Base-by-base conservation (phyloP, 1,284 basidiomycete species). In the Sphaerobolus stellatus region DNA sequence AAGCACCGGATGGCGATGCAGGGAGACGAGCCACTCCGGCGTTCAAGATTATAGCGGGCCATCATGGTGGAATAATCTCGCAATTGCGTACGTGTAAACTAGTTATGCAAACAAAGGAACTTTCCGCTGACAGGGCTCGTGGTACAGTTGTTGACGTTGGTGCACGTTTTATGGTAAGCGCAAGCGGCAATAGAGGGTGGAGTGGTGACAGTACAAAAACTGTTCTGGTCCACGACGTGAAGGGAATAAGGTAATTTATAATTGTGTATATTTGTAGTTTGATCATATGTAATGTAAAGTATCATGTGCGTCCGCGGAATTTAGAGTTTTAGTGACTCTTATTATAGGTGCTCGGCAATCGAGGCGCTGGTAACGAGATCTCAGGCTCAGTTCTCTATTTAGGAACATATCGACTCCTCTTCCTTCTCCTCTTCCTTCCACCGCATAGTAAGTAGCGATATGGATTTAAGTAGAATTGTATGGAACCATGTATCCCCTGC, bases 31-130 rank as follows among this genome's bases (percentile, higher is more conserved):
- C 58, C 27, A 60, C 65, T 7, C 85, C 87, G 18, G 89, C 89
- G 59, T 98, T 98, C 79, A 94, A 94, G 71, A 97, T 98, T 59
- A 92, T 99, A 34, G 90, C 94, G 4, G 96, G 96, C 0, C 95
- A 98, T 72, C 93, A 98, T 71, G 94, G 95, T 28, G 95, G 94
- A 2, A 90, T 87, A 57, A 82, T 98, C 16, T 96, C 93, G 4
- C 88, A 90, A 62, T 90, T 97, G 82, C 69, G 93, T 95, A 70
- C 66, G 88, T 73, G 16, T 27, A 34, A 46, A 28, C 36, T 34
- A 36, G 3, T 50, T 58, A 51, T 56, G 44, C 50, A 58, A 44
- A 27, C n/a, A n/a, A n/a, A 2, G 16, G 6, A 28, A 43, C 22
- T 29, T 18, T 22, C 30, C 13, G 30, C 36, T 52, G 9, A 56